A percentile compares a stretch with the other conserved stretches of the same genome.
Conservation (phyloP, 164 flowering plant genomes). For the Tetracentron sinense region DNA sequence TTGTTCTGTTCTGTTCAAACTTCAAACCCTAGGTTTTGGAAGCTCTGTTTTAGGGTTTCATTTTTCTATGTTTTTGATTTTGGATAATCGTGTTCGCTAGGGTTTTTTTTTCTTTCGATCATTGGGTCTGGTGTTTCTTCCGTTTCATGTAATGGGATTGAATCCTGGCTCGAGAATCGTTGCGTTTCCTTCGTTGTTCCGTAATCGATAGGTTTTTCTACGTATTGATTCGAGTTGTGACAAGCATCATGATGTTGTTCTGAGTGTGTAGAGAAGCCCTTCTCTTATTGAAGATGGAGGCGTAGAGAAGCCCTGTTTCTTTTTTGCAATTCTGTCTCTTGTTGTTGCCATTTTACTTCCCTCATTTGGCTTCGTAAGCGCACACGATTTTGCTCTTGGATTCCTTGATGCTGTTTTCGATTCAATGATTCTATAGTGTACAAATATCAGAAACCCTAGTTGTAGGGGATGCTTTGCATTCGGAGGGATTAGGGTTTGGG, state of each 20-base stretch:
- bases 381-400: not conserved
- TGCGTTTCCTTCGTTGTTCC: constrained; percentile 8
- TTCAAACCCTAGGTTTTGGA: constrained; percentile 35
- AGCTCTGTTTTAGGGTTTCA: constrained; percentile 17
- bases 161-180: constrained; percentile 4
- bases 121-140: constrained; percentile 14
- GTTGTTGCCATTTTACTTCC: constrained; percentile 1
- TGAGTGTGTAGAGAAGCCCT: no score
- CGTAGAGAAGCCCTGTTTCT: constrained; percentile 16
- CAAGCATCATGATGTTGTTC: constrained; percentile 38
- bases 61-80: not conserved
- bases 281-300: constrained; percentile 40
- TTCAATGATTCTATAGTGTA: constrained; percentile 6
- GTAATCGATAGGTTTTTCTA: not conserved
- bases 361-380: not conserved
- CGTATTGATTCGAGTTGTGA: constrained; percentile 9
- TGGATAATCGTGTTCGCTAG: not conserved
- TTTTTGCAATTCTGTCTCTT: not conserved
- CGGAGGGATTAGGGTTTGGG: constrained; percentile 1
- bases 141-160: constrained; percentile 14
- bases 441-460: constrained; percentile 11
- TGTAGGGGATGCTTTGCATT: constrained; percentile 1
- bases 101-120: constrained; percentile 18
- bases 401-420: not conserved
- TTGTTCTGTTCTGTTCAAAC: constrained; percentile 3